Conservation (phyloP, 345 rosid species). For the Anacardium occidentale region DNA sequence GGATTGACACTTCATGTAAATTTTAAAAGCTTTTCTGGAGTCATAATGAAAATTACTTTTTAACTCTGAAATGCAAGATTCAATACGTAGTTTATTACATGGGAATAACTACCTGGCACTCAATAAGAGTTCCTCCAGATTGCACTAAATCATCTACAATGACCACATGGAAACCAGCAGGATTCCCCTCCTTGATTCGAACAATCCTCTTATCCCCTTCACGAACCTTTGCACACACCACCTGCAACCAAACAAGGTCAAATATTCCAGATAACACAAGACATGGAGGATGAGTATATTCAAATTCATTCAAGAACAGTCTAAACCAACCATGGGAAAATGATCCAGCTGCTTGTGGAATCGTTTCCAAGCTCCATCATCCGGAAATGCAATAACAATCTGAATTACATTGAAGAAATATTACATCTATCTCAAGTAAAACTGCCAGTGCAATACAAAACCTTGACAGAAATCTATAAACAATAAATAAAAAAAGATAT, state of each 20-base stretch:
- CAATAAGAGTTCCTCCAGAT: conserved; percentile 96
- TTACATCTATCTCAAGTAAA: not conserved
- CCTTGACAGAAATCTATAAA: conserved; percentile 2
- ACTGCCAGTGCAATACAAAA: not conserved
- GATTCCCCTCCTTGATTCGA: conserved; percentile 89
- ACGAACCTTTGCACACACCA: conserved; percentile 92
- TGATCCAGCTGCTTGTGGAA: conserved; percentile 88
- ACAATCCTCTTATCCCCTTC: conserved; percentile 94
- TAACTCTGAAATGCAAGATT: not conserved
- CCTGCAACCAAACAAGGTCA: conserved; percentile 48
- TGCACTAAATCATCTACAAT: conserved; percentile 96
- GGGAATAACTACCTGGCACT: conserved; percentile 75
- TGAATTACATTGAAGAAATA: conserved; percentile 26
- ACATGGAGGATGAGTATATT: conserved; percentile 7
- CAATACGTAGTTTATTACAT: not conserved
- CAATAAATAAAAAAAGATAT: not conserved
- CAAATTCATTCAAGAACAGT: conserved; percentile 5
- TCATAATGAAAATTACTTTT: not conserved
- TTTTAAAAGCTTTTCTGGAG: not conserved
- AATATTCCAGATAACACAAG: conserved; percentile 7
- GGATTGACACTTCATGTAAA: not conserved
- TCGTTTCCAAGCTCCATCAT: conserved; percentile 99
- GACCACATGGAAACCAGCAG: conserved; percentile 83
- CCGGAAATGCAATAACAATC: conserved; percentile 94
- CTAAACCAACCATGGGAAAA: conserved; percentile 66